Base-by-base conservation (phyloP, 2,329 filamentous ascomycete species). In the Periconia sp. region DNA sequence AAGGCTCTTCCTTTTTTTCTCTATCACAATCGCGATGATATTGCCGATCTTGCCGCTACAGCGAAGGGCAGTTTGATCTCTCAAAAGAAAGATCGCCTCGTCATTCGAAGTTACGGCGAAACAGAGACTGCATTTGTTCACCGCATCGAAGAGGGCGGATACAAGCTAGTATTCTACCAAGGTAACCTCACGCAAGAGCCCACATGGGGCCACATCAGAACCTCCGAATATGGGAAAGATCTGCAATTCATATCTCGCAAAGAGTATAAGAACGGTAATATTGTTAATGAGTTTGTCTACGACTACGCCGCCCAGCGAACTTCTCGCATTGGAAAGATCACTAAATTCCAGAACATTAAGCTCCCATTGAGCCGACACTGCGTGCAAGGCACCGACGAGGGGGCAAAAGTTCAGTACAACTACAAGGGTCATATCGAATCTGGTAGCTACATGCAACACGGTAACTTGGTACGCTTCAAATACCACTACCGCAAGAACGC, bases 401-500 rank as follows among this genome's bases (percentile, higher is more conserved):
- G 73, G 16, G 69, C 80, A 47, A 71, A 72, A 12, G 72, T 81
- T 15, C 68, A 76, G 28, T 82, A 80, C 55, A 79, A 82, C 50
- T 61, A 68, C 35, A 77, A 77, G 49, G 79, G 79, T 13, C 76
- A 79, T 31, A 71, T 82, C 30, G 71, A 77, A 36, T 74, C 73
- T 8, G 79, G 79, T 9, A 81, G 77, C 3, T 80, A 79, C 54
- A 70, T 80, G 48, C 76, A 73, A 42, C 73, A 80, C 45, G 73
- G 71, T 2, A 81, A 79, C 43, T 56, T 79, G 9, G 70, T 80
- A 12, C 72, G 75, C 12, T 82, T 81, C 70, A 77, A 77, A 46
- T 79, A 78, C 41, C 73, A 77, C 50, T 81, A 82, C 56, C 74
- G 78, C 30, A 78, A 79, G 54, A 76, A 77, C 42, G 74, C 77